Evolutionary conservation across 768 basidiomycete genomes (phyloP).

Genomic region (Rhizopogon rudus): DNA sequence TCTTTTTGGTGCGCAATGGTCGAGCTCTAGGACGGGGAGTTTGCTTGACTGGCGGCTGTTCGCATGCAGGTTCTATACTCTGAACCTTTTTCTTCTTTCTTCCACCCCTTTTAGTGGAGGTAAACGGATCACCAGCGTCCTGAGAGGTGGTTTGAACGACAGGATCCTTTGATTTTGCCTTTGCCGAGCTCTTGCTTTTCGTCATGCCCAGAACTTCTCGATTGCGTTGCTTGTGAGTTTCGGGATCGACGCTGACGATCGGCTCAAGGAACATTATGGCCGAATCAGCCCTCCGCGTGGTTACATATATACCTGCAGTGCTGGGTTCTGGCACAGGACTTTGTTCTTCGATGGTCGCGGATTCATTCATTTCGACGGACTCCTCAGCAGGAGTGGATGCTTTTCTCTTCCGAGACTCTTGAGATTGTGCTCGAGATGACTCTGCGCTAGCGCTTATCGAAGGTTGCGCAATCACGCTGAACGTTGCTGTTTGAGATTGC

Average conservation of each 20-base stretch:
- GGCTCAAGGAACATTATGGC: constrained; percentile 25
- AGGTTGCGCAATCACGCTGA: constrained; percentile 3
- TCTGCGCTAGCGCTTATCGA: background rate
- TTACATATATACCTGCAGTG: background rate
- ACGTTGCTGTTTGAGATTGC: background rate
- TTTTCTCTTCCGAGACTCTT: background rate
- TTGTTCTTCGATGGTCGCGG: background rate
- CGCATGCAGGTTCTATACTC: background rate
- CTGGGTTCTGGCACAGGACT: background rate
- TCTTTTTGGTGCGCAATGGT: background rate
- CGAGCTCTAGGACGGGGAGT: background rate
- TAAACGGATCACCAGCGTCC: background rate
- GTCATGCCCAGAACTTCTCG: constrained; percentile 3
- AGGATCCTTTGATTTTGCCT: background rate
- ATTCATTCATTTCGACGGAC: background rate
- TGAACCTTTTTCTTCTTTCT: background rate
- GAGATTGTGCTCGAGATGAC: constrained; percentile 2
- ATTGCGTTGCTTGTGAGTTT: constrained; percentile 6
- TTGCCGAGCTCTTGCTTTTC: background rate
- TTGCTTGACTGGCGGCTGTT: background rate
- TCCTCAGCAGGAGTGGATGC: background rate
- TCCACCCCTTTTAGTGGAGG: background rate
- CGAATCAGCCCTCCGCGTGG: constrained; percentile 3
- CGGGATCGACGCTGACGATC: constrained; percentile 16
- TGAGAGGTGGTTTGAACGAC: background rate